Evolutionary conservation across 2,329 filamentous ascomycete genomes (phyloP).

Genomic region (Penicillium sp.): DNA sequence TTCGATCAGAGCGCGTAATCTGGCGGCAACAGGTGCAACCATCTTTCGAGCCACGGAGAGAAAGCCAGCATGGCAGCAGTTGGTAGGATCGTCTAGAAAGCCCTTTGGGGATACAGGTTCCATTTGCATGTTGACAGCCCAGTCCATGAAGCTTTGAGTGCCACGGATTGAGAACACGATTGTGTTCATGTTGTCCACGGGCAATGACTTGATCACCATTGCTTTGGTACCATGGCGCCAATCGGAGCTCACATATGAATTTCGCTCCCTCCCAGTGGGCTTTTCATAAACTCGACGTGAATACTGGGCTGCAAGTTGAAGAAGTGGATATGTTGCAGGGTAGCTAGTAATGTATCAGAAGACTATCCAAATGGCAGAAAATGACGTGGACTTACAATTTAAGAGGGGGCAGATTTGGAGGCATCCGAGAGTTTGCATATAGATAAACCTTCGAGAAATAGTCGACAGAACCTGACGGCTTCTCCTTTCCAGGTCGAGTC

Average conservation of each 20-base stretch:
- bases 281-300: constrained; percentile 72
- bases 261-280: constrained; percentile 62
- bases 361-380: no score
- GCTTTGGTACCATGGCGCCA: constrained; percentile 76
- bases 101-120: constrained; percentile 64
- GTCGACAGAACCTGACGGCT: constrained; percentile 35
- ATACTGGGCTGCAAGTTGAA: constrained; percentile 77
- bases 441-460: constrained; percentile 75
- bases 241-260: constrained; percentile 70
- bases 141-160: constrained; percentile 78
- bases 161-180: constrained; percentile 84
- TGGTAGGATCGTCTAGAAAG: constrained; percentile 76
- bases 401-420: constrained; percentile 65
- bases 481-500: constrained; percentile 6
- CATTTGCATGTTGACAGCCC: constrained; percentile 77
- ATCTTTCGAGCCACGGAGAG: constrained; percentile 73
- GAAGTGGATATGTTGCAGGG: constrained; percentile 71
- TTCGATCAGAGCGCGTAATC: constrained; percentile 67
- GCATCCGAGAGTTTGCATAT: constrained; percentile 75
- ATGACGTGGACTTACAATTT: constrained; percentile 55
- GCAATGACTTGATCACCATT: constrained; percentile 79
- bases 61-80: constrained; percentile 80
- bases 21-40: constrained; percentile 69
- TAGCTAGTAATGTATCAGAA: constrained; percentile 50
- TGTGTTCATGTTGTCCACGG: constrained; percentile 73